Percentiles rank a stretch among this genome's conserved stretches.
Conservation (phyloP, 2,329 filamentous ascomycete genomes). For the Sclerotinia subarctica region DNA sequence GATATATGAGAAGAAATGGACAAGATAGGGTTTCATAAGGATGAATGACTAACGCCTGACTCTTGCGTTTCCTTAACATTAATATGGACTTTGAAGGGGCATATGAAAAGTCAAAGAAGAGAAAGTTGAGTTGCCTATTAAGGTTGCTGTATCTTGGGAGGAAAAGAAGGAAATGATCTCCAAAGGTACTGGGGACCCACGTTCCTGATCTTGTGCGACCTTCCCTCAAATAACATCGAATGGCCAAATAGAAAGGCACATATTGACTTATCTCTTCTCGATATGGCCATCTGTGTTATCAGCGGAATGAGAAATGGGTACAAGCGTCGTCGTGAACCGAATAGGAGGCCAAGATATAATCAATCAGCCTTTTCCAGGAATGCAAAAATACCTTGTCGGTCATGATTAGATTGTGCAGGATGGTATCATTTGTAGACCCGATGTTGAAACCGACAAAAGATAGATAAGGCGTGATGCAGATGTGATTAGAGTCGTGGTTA, state of each 20-base stretch:
- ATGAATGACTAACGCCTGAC: background rate
- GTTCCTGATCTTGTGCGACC: conserved; percentile 8
- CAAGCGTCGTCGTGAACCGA: conserved; percentile 9
- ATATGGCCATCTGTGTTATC: conserved; percentile 9
- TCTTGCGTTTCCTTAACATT: background rate
- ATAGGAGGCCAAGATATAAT: conserved; percentile 19
- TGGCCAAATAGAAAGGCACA: conserved; percentile 12
- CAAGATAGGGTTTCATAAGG: conserved; percentile 3
- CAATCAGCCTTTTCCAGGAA: conserved; percentile 5
- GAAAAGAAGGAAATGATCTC: conserved; percentile 18
- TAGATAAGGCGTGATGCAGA: conserved; percentile 9
- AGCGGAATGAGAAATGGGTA: background rate
- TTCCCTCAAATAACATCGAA: background rate
- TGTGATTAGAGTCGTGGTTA: conserved; percentile 2
- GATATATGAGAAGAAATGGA: background rate
- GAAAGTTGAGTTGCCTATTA: conserved; percentile 4
- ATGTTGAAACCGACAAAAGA: conserved; percentile 8
- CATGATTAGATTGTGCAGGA: conserved; percentile 22
- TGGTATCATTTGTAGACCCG: conserved; percentile 18
- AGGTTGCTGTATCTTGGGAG: background rate
- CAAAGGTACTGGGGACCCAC: conserved; percentile 4
- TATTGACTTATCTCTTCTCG: conserved; percentile 10
- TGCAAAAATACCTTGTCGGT: conserved; percentile 18
- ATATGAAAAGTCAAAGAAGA: background rate
- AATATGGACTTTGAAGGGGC: background rate